These are phyloP conservation scores for Aspergillus haitiensis DNA, from an alignment of 495 filamentous ascomycete species.

Conservation along the genomic window DNA sequence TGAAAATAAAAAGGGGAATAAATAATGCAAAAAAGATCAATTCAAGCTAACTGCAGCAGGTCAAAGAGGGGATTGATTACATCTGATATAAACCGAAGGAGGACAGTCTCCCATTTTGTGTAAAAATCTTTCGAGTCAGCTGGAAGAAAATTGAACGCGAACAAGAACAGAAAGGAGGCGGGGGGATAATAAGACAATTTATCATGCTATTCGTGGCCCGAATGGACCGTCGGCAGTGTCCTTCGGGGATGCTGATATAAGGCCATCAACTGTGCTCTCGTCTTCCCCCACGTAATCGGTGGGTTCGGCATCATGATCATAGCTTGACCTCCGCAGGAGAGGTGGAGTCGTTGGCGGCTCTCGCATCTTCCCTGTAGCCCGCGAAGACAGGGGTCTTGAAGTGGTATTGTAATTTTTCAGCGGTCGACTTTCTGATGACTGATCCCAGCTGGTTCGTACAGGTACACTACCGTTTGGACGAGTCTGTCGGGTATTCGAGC, in stretches of 20 bases:
- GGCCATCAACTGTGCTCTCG: slow-evolving; percentile 43
- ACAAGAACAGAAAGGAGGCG: slow-evolving; percentile 18
- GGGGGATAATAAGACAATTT: slow-evolving; percentile 19
- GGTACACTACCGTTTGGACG: slow-evolving; percentile 41
- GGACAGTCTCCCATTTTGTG: no score
- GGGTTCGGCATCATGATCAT: slow-evolving; percentile 69
- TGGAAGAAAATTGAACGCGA: not conserved
- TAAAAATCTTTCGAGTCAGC: no score
- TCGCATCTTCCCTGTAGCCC: slow-evolving; percentile 36
- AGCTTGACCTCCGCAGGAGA: slow-evolving; percentile 65
- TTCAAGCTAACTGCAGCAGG: slow-evolving; percentile 5
- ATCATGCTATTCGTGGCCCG: slow-evolving; percentile 36
- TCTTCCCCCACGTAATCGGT: slow-evolving; percentile 44
- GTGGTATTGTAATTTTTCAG: slow-evolving; percentile 36
- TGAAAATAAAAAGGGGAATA: not conserved
- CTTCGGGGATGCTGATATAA: slow-evolving; percentile 42
- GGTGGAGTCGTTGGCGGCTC: slow-evolving; percentile 64
- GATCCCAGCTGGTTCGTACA: slow-evolving; percentile 49
- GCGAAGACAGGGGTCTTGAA: slow-evolving; percentile 35
- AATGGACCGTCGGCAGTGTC: slow-evolving; percentile 37
- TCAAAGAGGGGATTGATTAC: not conserved
- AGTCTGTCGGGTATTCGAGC: slow-evolving; percentile 62
- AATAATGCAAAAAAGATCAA: slow-evolving; percentile 1
- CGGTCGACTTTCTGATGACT: slow-evolving; percentile 41
- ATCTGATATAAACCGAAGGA: not conserved